These are phyloP conservation scores for Aspergillus amoenus DNA, from an alignment of 2,329 filamentous ascomycete species.

Conservation along the genomic window DNA sequence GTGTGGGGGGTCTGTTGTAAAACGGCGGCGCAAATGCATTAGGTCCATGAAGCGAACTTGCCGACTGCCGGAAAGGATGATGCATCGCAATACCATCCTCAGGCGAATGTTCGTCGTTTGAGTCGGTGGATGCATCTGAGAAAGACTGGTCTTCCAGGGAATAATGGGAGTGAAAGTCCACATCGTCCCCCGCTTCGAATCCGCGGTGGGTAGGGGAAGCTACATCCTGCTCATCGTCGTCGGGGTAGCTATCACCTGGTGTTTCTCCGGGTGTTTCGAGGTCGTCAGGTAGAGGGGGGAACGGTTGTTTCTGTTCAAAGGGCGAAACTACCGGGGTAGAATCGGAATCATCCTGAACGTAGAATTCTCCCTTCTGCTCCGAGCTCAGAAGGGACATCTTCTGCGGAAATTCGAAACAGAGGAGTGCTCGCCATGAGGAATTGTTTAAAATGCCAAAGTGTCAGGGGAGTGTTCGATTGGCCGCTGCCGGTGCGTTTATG, in stretches of 20 bases:
- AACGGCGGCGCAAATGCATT: constrained; percentile 75
- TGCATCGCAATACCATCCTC: constrained; percentile 33
- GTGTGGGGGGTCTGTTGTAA: constrained; percentile 95
- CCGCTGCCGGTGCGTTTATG: constrained; percentile 5
- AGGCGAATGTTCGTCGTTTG: constrained; percentile 28
- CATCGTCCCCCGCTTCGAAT: constrained; percentile 35
- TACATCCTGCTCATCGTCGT: constrained; percentile 29
- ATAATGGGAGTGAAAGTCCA: constrained; percentile 48
- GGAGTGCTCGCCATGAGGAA: not conserved
- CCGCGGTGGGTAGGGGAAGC: constrained; percentile 30
- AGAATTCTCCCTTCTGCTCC: constrained; percentile 2
- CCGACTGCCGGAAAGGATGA: constrained; percentile 42
- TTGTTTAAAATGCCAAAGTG: not conserved
- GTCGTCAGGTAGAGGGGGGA: constrained; percentile 31
- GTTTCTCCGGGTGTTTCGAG: constrained; percentile 15
- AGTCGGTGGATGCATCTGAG: constrained; percentile 35
- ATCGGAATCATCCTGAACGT: constrained; percentile 10
- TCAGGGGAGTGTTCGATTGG: not conserved
- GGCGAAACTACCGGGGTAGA: constrained; percentile 7
- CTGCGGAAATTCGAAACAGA: not conserved
- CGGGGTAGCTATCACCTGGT: constrained; percentile 17
- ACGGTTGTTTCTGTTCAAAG: constrained; percentile 36
- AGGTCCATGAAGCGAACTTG: constrained; percentile 41
- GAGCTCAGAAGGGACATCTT: constrained; percentile 15
- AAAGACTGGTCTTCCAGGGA: constrained; percentile 40